Evolutionary conservation across 768 basidiomycete genomes (phyloP).

Genomic region (Amanita rubescens): DNA sequence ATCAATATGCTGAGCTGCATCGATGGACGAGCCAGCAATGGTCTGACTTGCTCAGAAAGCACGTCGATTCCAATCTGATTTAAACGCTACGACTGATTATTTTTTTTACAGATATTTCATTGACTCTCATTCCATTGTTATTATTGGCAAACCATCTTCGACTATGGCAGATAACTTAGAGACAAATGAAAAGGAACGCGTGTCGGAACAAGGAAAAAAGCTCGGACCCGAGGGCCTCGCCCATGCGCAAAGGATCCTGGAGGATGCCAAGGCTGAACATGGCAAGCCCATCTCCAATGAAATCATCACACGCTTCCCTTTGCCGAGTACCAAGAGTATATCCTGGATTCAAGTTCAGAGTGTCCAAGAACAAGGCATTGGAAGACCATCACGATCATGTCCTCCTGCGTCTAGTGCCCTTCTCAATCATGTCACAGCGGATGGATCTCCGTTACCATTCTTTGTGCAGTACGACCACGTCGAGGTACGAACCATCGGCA

Average conservation of each 20-base stretch:
- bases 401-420: constrained; percentile 34
- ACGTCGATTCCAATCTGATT: constrained; percentile 14
- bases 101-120: constrained; percentile 61
- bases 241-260: constrained; percentile 56
- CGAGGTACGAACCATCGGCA: constrained; percentile 47
- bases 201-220: constrained; percentile 55
- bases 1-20: constrained; percentile 57
- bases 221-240: constrained; percentile 81
- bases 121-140: constrained; percentile 61
- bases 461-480: constrained; percentile 94
- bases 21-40: constrained; percentile 73
- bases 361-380: constrained; percentile 53
- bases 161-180: constrained; percentile 74
- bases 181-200: constrained; percentile 69
- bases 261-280: constrained; percentile 83
- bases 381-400: constrained; percentile 26
- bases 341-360: constrained; percentile 80
- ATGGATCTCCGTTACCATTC: constrained; percentile 68
- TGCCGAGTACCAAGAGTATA: constrained; percentile 86
- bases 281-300: constrained; percentile 75
- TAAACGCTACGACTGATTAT: background rate
- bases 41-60: constrained; percentile 72
- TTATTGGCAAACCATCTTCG: constrained; percentile 86
- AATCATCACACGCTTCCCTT: constrained; percentile 78
- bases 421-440: constrained; percentile 54